These are phyloP conservation scores for Cyathus olla DNA, from an alignment of 1,284 basidiomycete genomes.

Conservation along the genomic window DNA sequence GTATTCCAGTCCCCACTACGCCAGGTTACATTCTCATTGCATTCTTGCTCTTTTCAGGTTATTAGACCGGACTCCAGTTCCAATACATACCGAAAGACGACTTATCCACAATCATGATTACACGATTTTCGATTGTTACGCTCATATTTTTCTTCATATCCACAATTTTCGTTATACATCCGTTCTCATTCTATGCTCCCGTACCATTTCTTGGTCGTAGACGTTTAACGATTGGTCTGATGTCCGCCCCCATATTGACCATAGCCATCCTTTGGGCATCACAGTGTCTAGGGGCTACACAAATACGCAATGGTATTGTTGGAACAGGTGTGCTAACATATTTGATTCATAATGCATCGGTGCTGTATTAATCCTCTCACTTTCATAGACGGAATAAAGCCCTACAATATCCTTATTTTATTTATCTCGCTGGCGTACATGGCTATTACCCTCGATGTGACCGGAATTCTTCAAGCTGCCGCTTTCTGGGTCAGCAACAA, in stretches of 20 bases:
- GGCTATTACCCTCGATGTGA: slow-evolving; percentile 92
- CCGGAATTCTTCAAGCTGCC: slow-evolving; percentile 88
- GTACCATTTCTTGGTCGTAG: slow-evolving; percentile 36
- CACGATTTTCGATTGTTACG: slow-evolving; percentile 68
- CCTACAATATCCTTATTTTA: slow-evolving; percentile 93
- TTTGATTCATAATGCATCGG: slow-evolving; percentile 23
- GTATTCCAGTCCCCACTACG: too few relatives aligned
- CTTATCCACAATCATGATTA: too few relatives aligned
- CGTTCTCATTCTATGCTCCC: slow-evolving; percentile 64
- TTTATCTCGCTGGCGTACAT: slow-evolving; percentile 96
- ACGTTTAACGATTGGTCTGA: slow-evolving; percentile 70
- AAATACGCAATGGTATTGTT: slow-evolving; percentile 80
- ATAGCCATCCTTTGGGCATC: slow-evolving; percentile 85
- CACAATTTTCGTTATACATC: slow-evolving; percentile 78
- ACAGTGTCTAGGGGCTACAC: slow-evolving; percentile 72
- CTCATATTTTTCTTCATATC: slow-evolving; percentile 81
- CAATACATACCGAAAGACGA: too few relatives aligned
- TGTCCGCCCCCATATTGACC: slow-evolving; percentile 83
- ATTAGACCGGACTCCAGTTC: too few relatives aligned
- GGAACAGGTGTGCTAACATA: slow-evolving; percentile 51
- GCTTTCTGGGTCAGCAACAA: slow-evolving; percentile 90
- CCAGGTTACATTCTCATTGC: too few relatives aligned
- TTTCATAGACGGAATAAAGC: slow-evolving; percentile 78
- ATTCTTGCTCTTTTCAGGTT: too few relatives aligned
- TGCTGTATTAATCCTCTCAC: slow-evolving; percentile 2